A percentile compares a stretch with the other conserved stretches of the same genome.
Evolutionary conservation across 495 filamentous ascomycete species (phyloP).

Genomic region (Aspergillus sclerotioniger): DNA sequence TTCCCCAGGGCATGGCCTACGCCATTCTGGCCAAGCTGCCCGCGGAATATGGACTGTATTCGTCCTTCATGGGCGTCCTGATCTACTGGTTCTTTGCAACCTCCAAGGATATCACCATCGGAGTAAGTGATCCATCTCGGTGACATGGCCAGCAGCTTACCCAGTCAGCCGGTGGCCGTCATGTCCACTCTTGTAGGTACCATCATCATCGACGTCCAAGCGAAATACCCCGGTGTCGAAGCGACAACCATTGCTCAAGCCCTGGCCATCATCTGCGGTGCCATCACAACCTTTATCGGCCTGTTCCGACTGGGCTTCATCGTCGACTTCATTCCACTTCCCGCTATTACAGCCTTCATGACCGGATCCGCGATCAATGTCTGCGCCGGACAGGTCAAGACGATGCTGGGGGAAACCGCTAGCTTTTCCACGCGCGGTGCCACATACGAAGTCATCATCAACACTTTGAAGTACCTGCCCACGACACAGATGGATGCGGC

Average conservation of each 20-base stretch:
- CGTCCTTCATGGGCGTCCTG: slow-evolving; percentile 95
- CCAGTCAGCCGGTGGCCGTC: slow-evolving; percentile 80
- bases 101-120: slow-evolving; percentile 98
- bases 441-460: slow-evolving; percentile 83
- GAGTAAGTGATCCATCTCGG: slow-evolving; percentile 56
- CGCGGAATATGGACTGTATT: slow-evolving; percentile 85
- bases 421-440: slow-evolving; percentile 69
- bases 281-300: slow-evolving; percentile 79
- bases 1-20: slow-evolving; percentile 97
- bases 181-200: slow-evolving; percentile 87
- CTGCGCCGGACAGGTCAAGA: slow-evolving; percentile 76
- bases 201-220: slow-evolving; percentile 62
- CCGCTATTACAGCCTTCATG: slow-evolving; percentile 95
- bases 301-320: slow-evolving; percentile 82
- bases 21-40: slow-evolving; percentile 75
- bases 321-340: slow-evolving; percentile 91
- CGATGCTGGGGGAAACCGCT: slow-evolving; percentile 77
- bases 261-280: slow-evolving; percentile 78
- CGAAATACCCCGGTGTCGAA: slow-evolving; percentile 55
- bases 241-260: slow-evolving; percentile 69
- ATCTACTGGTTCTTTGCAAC: slow-evolving; percentile 99
- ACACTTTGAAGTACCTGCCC: slow-evolving; percentile 75
- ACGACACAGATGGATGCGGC: slow-evolving; percentile 73
- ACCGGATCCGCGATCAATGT: slow-evolving; percentile 95
- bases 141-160: not conserved